Evolutionary conservation across 345 rosid species (phyloP), one percentile per base, ranked within the genome.

Genomic region (Turritis glabra): DNA sequence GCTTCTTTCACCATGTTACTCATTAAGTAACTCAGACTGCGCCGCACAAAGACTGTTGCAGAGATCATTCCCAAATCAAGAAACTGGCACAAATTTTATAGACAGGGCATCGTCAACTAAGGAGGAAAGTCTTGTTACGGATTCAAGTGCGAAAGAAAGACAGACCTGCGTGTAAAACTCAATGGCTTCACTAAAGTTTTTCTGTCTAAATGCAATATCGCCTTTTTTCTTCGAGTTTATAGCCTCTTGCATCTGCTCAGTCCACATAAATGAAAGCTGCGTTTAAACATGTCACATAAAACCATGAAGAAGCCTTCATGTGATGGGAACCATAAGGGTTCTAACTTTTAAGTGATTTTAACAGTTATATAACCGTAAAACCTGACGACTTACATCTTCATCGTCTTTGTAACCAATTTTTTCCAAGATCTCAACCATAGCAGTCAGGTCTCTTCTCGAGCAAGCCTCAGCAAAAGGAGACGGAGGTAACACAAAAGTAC

Each of bases 191-290:
- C 80, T 82, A 50, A 87, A 86, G 69, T 90, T 90, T 85, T 84
- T 90, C 70, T 79, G 88, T 56, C 82, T 86, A 76, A 90, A 92
- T 72, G 93, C 96, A 64, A 35, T 62, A 72, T 92, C 96, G 8
- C 93, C 98, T 76, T 90, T 92, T 72, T 86, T 90, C 90, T 86
- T 90, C n/a, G 87, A 90, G 75, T 82, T 79, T 68, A 89, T 79
- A 5, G 93, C 91, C 65, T 90, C 98, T 75, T 90, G 93, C 95
- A 89, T 89, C 60, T 90, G 89, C 78, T 83, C 82, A 62, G 96
- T 90, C 95, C 91, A 90, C 90, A 86, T 84, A 81, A 90, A 90
- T 17, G 96, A 92, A 25, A 92, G 86, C 96, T 93, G 85, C 84
- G 79, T 48, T 48, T 61, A 55, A 63, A 52, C 69, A 40, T 57